phyloP scores from a whole-genome alignment of 148 eudicot genomes.

The Camellia lanceoleosa region DNA sequence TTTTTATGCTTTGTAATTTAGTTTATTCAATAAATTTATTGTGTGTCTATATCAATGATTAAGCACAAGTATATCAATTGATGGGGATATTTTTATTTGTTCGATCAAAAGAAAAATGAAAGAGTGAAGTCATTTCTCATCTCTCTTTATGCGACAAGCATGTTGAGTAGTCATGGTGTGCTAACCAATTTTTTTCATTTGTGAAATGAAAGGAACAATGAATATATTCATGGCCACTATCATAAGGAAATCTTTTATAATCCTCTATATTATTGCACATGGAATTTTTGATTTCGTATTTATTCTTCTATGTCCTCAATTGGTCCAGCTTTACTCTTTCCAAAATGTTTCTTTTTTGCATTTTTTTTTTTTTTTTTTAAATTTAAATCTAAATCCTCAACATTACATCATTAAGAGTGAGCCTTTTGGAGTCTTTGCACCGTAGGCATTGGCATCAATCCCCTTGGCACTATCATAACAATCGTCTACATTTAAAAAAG shows the following conservation, averaged over 20 bases:
- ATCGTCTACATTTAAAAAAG: no score
- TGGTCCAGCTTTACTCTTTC: no score
- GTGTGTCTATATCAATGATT: not conserved
- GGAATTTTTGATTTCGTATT: not conserved
- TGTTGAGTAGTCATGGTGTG: constrained; percentile 24
- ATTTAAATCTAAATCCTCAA: not conserved
- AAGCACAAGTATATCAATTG: not conserved
- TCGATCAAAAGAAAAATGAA: not conserved
- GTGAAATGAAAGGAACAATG: constrained; percentile 28
- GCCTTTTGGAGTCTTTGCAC: not conserved
- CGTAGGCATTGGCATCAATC: not conserved
- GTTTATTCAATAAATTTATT: no score
- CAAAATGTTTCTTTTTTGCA: no score
- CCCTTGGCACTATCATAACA: no score
- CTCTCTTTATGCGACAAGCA: constrained; percentile 43
- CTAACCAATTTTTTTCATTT: constrained; percentile 10
- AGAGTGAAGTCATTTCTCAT: constrained; percentile 42
- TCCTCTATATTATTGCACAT: not conserved
- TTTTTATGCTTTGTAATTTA: no score
- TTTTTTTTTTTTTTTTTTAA: no score
- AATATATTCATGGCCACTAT: constrained; percentile 12
- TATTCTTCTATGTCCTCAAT: not conserved
- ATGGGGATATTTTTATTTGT: not conserved
- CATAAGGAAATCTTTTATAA: no score
- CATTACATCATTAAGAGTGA: not conserved